Evolutionary conservation across 176 grass and related monocot genomes (phyloP).

Genomic region (Triticum turgidum): DNA sequence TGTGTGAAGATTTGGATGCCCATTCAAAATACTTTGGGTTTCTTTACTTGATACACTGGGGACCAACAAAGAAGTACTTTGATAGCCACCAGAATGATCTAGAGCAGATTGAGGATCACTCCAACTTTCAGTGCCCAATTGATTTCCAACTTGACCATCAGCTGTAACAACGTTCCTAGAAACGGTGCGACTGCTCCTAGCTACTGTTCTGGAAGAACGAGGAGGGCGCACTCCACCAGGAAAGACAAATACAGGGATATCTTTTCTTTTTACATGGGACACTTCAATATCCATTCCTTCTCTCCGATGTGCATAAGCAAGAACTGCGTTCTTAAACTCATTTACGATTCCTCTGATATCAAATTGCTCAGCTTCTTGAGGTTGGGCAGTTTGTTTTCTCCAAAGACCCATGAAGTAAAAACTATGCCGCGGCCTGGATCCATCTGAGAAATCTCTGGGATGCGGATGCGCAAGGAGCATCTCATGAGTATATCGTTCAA

Average conservation of each 20-base stretch:
- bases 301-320: conserved; percentile 51
- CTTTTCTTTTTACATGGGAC: conserved; percentile 78
- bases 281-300: conserved; percentile 85
- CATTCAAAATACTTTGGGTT: conserved; percentile 29
- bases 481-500: conserved; percentile 66
- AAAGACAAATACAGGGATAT: conserved; percentile 78
- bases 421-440: conserved; percentile 52
- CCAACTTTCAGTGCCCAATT: neutral
- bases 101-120: conserved; percentile 28
- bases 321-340: conserved; percentile 72
- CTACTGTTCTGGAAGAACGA: conserved; percentile 40
- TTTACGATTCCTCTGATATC: conserved; percentile 84
- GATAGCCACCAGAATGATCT: conserved; percentile 27
- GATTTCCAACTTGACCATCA: conserved; percentile 39
- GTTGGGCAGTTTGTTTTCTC: conserved; percentile 63
- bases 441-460: conserved; percentile 74
- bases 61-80: conserved; percentile 10
- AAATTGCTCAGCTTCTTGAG: conserved; percentile 77
- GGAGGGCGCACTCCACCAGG: conserved; percentile 69
- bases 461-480: conserved; percentile 75
- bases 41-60: conserved; percentile 28
- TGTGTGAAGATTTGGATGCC: conserved; percentile 19
- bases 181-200: conserved; percentile 27
- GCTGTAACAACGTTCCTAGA: conserved; percentile 37
- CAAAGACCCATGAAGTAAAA: conserved; percentile 86